Percentiles rank a stretch among this genome's conserved stretches.
Conservation (phyloP, 2,329 filamentous ascomycete species). For the Metarhizium guizhouense region DNA sequence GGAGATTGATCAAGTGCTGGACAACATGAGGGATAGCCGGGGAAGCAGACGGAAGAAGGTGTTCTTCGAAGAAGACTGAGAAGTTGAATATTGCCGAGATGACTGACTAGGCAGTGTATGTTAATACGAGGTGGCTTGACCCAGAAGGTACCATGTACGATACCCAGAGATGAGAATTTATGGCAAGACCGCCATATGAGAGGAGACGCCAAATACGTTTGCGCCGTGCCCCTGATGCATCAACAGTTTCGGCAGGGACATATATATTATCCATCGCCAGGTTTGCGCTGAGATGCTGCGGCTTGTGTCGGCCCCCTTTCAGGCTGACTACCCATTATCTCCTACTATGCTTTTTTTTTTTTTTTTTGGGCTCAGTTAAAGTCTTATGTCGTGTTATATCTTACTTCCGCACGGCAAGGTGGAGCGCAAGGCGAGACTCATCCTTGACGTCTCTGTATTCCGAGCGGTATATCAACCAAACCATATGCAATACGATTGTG, state of each 20-base stretch:
- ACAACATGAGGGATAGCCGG: constrained; percentile 42
- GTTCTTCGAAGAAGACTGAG: constrained; percentile 37
- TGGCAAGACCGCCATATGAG: background rate
- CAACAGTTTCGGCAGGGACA: too few relatives aligned
- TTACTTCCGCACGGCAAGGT: constrained; percentile 60
- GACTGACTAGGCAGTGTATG: constrained; percentile 16
- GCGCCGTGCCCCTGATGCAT: background rate
- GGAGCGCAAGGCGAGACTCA: constrained; percentile 67
- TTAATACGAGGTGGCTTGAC: background rate
- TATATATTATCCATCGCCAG: too few relatives aligned
- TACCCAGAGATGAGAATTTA: constrained; percentile 10
- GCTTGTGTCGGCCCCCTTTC: background rate
- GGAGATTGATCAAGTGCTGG: constrained; percentile 53
- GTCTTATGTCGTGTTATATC: background rate
- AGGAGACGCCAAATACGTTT: background rate
- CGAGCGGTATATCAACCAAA: constrained; percentile 54
- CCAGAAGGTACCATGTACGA: constrained; percentile 10
- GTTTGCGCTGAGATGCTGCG: too few relatives aligned
- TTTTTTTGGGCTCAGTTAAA: background rate
- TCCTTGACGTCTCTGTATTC: constrained; percentile 71
- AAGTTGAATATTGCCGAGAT: background rate
- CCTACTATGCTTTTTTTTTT: too few relatives aligned
- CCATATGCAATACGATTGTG: background rate
- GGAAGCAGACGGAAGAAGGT: constrained; percentile 41
- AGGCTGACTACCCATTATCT: background rate